phyloP scores from a whole-genome alignment of 2,329 filamentous ascomycete genomes.

The Rosellinia necatrix region DNA sequence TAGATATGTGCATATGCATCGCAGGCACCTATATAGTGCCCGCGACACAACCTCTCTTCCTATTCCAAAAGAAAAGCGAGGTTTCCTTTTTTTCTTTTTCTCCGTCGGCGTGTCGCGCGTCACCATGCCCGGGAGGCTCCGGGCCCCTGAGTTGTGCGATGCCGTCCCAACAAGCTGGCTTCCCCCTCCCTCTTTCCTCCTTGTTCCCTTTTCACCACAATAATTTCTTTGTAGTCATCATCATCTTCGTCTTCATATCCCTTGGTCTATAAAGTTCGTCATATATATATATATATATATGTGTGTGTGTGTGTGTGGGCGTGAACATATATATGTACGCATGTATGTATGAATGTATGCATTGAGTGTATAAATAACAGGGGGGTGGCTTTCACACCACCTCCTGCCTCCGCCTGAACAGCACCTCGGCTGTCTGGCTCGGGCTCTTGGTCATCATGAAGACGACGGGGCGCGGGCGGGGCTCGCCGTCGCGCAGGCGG shows the following conservation, averaged over 20 bases:
- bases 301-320: no score
- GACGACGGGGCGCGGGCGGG: conserved; percentile 36
- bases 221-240: no score
- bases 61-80: no score
- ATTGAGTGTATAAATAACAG: no score
- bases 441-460: conserved; percentile 44
- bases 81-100: no score
- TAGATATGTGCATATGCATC: no score
- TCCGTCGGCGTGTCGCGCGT: not conserved
- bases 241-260: not conserved
- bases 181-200: not conserved
- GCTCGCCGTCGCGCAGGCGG: conserved; percentile 38
- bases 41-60: no score
- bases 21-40: no score
- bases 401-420: conserved; percentile 36
- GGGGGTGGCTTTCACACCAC: not conserved
- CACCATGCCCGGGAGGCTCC: conserved; percentile 22
- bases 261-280: not conserved
- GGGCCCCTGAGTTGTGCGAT: conserved; percentile 14
- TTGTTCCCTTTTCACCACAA: not conserved
- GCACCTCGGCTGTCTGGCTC: conserved; percentile 39
- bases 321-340: no score
- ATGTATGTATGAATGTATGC: no score
- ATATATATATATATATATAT: not conserved
- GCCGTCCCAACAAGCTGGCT: not conserved